These are phyloP conservation scores for Hanseniaspora gamundiae DNA, from an alignment of 1,139 yeast species.

Conservation along the genomic window DNA sequence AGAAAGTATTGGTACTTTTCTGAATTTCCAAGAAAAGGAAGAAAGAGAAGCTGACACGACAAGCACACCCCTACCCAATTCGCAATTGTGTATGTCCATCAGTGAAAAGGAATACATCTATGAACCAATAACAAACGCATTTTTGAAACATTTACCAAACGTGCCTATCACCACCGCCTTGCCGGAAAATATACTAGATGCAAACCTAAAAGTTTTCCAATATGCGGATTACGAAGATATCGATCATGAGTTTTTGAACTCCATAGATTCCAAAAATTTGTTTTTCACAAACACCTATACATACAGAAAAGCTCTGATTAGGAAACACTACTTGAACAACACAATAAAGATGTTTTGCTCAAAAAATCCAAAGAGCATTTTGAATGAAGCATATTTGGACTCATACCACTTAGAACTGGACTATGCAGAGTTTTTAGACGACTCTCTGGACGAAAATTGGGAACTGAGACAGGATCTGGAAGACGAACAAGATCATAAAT, in stretches of 20 bases:
- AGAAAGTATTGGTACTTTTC: constrained; percentile 43
- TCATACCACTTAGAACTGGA: constrained; percentile 80
- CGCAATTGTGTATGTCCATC: constrained; percentile 4
- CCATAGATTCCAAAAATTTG: constrained; percentile 24
- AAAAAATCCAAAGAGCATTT: constrained; percentile 58
- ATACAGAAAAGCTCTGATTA: constrained; percentile 74
- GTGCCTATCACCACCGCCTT: constrained; percentile 5
- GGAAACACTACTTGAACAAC: constrained; percentile 79
- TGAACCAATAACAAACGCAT: constrained; percentile 38
- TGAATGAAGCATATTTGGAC: constrained; percentile 55
- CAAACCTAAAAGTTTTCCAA: constrained; percentile 39
- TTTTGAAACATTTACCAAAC: constrained; percentile 25
- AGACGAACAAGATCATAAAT: constrained; percentile 33
- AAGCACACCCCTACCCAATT: constrained; percentile 1
- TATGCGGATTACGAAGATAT: constrained; percentile 86
- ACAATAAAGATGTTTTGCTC: constrained; percentile 63
- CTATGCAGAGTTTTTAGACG: constrained; percentile 91
- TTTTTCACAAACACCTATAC: constrained; percentile 73
- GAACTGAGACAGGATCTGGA: constrained; percentile 74
- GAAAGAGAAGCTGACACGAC: too few species aligned
- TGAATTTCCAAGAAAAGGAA: constrained; percentile 22
- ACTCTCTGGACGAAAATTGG: constrained; percentile 80
- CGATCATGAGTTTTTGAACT: constrained; percentile 45
- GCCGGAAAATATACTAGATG: constrained; percentile 1
- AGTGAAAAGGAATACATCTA: constrained; percentile 39